These are phyloP conservation scores for Suillus fuscotomentosus DNA, from an alignment of 768 basidiomycete genomes.

Conservation along the genomic window DNA sequence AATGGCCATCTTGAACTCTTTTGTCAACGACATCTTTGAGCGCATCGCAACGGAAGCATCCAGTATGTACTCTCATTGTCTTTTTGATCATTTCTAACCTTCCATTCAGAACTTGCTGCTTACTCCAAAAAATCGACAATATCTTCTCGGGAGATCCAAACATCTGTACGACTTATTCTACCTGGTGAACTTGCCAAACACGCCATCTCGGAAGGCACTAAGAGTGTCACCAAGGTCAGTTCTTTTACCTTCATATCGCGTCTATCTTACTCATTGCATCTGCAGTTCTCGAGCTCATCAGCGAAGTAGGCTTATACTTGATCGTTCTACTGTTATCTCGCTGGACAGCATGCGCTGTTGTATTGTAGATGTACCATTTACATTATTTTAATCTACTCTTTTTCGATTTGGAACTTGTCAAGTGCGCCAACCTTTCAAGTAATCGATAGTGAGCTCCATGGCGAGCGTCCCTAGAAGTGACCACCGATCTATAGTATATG, in stretches of 20 bases:
- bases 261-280: slow-evolving; percentile 7
- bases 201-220: slow-evolving; percentile 94
- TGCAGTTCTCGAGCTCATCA: slow-evolving; percentile 44
- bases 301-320: slow-evolving; percentile 34
- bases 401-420: neutral
- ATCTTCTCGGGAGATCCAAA: slow-evolving; percentile 98
- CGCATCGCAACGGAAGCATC: slow-evolving; percentile 89
- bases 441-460: neutral
- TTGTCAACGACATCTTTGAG: slow-evolving; percentile 95
- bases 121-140: slow-evolving; percentile 99
- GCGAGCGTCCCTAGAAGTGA: neutral
- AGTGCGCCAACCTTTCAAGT: neutral
- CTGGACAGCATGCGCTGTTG: slow-evolving; percentile 20
- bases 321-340: slow-evolving; percentile 17
- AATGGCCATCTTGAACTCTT: slow-evolving; percentile 95
- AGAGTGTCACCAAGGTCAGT: slow-evolving; percentile 62
- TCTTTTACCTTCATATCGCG: neutral
- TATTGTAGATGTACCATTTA: slow-evolving; percentile 33
- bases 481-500: neutral
- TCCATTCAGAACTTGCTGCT: slow-evolving; percentile 75
- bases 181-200: slow-evolving; percentile 98
- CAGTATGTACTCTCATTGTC: slow-evolving; percentile 46
- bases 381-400: slow-evolving; percentile 27
- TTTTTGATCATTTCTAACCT: neutral
- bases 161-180: slow-evolving; percentile 90